Percentiles rank a stretch among this genome's conserved stretches.
These are phyloP conservation scores for Phylloporus arenicola DNA, from an alignment of 768 basidiomycete genomes.

Conservation along the genomic window DNA sequence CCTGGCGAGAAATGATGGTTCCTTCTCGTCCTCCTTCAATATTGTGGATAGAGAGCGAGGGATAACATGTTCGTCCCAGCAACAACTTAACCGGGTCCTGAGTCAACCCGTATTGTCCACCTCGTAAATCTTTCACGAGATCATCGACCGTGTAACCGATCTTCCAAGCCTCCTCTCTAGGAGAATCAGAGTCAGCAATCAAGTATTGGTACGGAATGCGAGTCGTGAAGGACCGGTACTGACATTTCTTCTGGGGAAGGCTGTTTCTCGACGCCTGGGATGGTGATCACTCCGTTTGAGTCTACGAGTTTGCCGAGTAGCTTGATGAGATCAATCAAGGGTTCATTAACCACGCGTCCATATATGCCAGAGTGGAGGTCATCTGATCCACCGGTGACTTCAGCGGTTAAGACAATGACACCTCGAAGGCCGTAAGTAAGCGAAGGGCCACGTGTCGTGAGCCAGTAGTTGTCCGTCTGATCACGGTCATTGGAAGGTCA, in stretches of 20 bases:
- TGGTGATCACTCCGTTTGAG: constrained; percentile 65
- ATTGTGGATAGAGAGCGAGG: constrained; percentile 58
- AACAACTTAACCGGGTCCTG: constrained; percentile 46
- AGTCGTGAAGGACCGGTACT: neutral
- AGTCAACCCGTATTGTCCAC: constrained; percentile 34
- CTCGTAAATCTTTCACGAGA: neutral
- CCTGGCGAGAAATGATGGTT: constrained; percentile 59
- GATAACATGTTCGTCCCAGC: constrained; percentile 60
- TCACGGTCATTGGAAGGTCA: neutral
- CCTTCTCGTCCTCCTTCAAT: constrained; percentile 56
- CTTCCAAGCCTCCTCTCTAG: neutral
- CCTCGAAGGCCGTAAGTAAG: constrained; percentile 84
- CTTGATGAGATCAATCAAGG: constrained; percentile 81
- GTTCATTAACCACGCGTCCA: constrained; percentile 71
- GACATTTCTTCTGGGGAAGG: constrained; percentile 46
- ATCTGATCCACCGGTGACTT: constrained; percentile 69
- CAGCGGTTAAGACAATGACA: constrained; percentile 73
- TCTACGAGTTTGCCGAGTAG: constrained; percentile 78
- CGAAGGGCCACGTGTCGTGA: constrained; percentile 66
- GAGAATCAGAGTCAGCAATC: neutral
- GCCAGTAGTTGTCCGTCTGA: constrained; percentile 89
- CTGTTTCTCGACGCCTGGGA: constrained; percentile 78
- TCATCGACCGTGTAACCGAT: neutral
- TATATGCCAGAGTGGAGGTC: constrained; percentile 89
- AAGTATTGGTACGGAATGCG: neutral